Evolutionary conservation across 306 rosid species (phyloP).

Genomic region (Crataegus laevigata): DNA sequence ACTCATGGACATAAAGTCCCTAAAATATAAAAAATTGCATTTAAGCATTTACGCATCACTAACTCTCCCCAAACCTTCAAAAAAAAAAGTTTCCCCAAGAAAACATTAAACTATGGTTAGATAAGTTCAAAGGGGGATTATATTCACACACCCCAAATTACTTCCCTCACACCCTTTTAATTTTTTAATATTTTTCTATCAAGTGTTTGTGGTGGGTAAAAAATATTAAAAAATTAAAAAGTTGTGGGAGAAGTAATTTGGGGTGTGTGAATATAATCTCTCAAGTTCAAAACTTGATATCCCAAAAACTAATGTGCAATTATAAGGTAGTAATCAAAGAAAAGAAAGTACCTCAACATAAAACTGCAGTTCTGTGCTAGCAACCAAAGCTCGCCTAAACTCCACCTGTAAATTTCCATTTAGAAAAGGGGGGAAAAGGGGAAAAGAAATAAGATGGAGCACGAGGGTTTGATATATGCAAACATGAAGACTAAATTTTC

Average conservation of each 20-base stretch:
- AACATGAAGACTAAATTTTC: conserved; percentile 10
- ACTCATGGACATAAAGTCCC: not conserved
- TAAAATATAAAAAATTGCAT: not conserved
- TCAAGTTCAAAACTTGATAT: not conserved
- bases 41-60: not conserved
- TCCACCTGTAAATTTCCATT: conserved; percentile 50
- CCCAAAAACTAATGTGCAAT: conserved; percentile 10
- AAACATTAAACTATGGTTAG: not conserved
- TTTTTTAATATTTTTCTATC: too few species aligned
- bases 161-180: too few species aligned
- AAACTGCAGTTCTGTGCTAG: conserved; percentile 70
- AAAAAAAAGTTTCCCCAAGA: not conserved
- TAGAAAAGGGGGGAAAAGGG: conserved; percentile 13
- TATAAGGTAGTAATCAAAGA: conserved; percentile 2
- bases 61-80: too few species aligned
- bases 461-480: not conserved
- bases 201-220: too few species aligned
- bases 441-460: not conserved
- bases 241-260: too few species aligned
- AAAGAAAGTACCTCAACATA: conserved; percentile 54
- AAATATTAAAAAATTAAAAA: too few species aligned
- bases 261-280: too few species aligned
- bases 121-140: not conserved
- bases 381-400: conserved; percentile 56
- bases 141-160: too few species aligned